Base-by-base conservation (phyloP, 305 asterid species). In the Caryopteris hybrid region DNA sequence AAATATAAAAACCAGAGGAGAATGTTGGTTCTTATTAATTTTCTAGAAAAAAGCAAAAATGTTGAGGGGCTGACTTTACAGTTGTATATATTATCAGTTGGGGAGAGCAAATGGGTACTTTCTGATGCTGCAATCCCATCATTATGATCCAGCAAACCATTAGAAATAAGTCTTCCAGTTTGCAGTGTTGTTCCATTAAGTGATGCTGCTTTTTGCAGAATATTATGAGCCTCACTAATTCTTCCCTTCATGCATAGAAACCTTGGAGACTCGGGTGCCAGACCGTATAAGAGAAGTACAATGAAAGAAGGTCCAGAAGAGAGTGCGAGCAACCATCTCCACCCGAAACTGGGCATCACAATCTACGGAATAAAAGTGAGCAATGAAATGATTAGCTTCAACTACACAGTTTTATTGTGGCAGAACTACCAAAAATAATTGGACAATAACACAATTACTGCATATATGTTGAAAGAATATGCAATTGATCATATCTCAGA, bases 261-360 rank as follows among this genome's bases (percentile, higher is more conserved):
- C 73, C 95, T 87, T n/a, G 95, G 95, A 66, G 97, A 90, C 77
- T 90, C 97, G 11, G 92, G 88, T 36, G 53, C 61, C 42, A 83
- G 61, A 61, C 75, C 42, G 48, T 75, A 81, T 17, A 88, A 74
- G 68, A 85, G 65, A 64, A 90, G 85, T 58, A 84, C 86, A 18
- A 82, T 14, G 60, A 84, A 77, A 59, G 88, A 72, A 8, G 84
- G 93, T 56, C 46, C 76, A n/a, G 93, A 78, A 63, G 97, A 90
- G 23, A 84, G 72, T 20, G 77, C 90, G 5, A 90, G 72, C 46
- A 86, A 66, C 95, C 94, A 92, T 76, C 98, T 90, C 97, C 97
- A 92, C 48, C 97, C 96, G 71, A 80, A 69, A 53, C 57, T 77
- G 55, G 97, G 98, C 95, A 86, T 84, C 61, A 88, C 75, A 68